A percentile compares a stretch with the other conserved stretches of the same genome.
These are phyloP conservation scores for Rhypophila decipiens DNA, from an alignment of 495 filamentous ascomycete genomes.

Conservation along the genomic window DNA sequence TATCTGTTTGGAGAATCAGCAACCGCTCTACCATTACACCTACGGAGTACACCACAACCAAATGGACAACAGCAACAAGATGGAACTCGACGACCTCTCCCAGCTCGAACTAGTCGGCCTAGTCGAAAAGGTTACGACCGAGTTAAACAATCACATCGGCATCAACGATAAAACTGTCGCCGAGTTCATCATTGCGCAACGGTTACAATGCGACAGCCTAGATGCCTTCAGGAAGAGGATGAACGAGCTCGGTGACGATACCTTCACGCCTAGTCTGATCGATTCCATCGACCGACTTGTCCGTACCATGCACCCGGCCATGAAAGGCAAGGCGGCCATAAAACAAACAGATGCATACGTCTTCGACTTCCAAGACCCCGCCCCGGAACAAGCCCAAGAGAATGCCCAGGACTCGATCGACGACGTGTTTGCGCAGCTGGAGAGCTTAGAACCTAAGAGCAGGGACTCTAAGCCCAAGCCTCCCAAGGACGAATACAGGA, in stretches of 20 bases:
- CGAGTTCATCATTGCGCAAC: conserved; percentile 90
- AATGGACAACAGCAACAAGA: conserved; percentile 1
- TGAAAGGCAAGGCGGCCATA: conserved; percentile 55
- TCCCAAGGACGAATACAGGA: too few species aligned
- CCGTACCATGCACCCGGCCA: conserved; percentile 82
- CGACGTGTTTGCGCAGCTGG: conserved; percentile 87
- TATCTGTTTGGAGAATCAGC: too few species aligned
- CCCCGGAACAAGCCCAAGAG: conserved; percentile 38
- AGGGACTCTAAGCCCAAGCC: conserved; percentile 22
- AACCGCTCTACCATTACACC: too few species aligned
- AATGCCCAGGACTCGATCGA: conserved; percentile 75
- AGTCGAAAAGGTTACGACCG: conserved; percentile 88
- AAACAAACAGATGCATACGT: conserved; percentile 31
- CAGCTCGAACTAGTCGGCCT: conserved; percentile 88
- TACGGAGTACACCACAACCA: background rate
- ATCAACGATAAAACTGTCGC: conserved; percentile 90
- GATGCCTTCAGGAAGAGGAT: conserved; percentile 62
- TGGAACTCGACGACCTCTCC: conserved; percentile 58
- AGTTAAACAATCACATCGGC: conserved; percentile 89
- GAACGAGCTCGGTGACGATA: conserved; percentile 69
- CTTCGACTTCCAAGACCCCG: conserved; percentile 37
- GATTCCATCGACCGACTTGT: conserved; percentile 88
- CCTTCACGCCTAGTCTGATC: conserved; percentile 83
- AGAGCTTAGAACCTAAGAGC: conserved; percentile 70
- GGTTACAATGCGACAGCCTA: conserved; percentile 63